These are phyloP conservation scores for Diphasiastrum complanatum DNA, from an alignment of 83 land plant species.

Conservation along the genomic window DNA sequence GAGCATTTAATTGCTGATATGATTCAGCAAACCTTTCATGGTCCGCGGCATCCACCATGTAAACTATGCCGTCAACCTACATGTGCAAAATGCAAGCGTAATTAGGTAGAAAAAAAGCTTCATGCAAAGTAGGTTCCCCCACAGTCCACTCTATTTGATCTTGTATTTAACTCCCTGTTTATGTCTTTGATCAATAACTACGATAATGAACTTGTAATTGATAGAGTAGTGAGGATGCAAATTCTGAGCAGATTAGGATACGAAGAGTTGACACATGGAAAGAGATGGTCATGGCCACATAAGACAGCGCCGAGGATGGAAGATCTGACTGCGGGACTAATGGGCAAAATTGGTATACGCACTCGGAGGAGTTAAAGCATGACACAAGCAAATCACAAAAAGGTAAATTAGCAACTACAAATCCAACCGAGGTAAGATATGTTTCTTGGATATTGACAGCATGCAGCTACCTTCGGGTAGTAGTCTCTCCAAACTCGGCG, in stretches of 20 bases:
- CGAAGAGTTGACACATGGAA: too few relatives aligned
- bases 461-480: conserved; percentile 17
- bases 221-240: too few relatives aligned
- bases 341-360: too few relatives aligned
- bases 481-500: conserved; percentile 34
- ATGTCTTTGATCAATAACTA: too few relatives aligned
- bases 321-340: too few relatives aligned
- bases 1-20: conserved; percentile 29
- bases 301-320: too few relatives aligned
- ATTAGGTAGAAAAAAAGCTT: too few relatives aligned
- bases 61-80: conserved; percentile 31
- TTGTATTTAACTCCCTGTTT: neutral
- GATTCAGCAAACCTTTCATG: conserved; percentile 27
- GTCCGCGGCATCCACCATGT: conserved; percentile 28
- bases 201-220: too few relatives aligned
- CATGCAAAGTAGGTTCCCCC: too few relatives aligned
- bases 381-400: neutral
- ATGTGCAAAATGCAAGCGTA: neutral
- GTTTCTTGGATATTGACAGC: neutral
- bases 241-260: too few relatives aligned
- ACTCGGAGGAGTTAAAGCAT: neutral
- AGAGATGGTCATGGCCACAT: too few relatives aligned
- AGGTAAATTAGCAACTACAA: neutral
- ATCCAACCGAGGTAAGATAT: neutral
- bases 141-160: neutral